These are phyloP conservation scores for Penicillium malachiteum DNA, from an alignment of 495 filamentous ascomycete species.

Conservation along the genomic window DNA sequence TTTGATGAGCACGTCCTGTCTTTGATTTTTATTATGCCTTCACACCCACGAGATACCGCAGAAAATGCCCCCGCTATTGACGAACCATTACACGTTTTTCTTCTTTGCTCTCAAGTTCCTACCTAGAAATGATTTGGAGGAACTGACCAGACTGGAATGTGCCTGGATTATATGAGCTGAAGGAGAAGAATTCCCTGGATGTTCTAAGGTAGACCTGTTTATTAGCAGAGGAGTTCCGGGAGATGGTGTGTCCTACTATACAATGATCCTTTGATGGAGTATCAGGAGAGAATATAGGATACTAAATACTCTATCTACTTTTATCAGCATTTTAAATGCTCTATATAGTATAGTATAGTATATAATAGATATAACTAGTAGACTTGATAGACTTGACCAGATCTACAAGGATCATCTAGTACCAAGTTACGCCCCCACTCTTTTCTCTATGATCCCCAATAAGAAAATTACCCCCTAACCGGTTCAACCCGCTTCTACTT, in stretches of 20 bases:
- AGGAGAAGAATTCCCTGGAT: not conserved
- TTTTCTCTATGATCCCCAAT: slow-evolving; percentile 1
- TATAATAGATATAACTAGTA: too few species aligned
- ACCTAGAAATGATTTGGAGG: not conserved
- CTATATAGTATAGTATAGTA: too few species aligned
- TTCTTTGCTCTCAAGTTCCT: not conserved
- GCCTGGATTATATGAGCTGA: not conserved
- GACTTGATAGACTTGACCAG: too few species aligned
- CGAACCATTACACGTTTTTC: slow-evolving; percentile 23
- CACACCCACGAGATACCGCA: slow-evolving; percentile 32
- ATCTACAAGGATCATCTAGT: not conserved
- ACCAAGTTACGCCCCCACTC: slow-evolving; percentile 10
- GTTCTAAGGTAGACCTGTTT: slow-evolving; percentile 18
- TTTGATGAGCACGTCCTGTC: slow-evolving; percentile 23
- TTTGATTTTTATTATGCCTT: slow-evolving; percentile 29
- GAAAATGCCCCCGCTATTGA: slow-evolving; percentile 34
- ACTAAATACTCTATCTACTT: too few species aligned
- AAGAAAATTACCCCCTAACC: slow-evolving; percentile 23
- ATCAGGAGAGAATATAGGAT: too few species aligned
- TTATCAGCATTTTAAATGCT: too few species aligned
- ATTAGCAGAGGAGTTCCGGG: slow-evolving; percentile 8
- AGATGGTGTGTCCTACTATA: not conserved
- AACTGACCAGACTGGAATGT: too few species aligned
- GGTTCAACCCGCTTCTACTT: slow-evolving; percentile 13
- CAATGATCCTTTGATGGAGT: too few species aligned